Conservation (phyloP, 1,139 yeast species). For the Barnettozyma hawaiiensis region DNA sequence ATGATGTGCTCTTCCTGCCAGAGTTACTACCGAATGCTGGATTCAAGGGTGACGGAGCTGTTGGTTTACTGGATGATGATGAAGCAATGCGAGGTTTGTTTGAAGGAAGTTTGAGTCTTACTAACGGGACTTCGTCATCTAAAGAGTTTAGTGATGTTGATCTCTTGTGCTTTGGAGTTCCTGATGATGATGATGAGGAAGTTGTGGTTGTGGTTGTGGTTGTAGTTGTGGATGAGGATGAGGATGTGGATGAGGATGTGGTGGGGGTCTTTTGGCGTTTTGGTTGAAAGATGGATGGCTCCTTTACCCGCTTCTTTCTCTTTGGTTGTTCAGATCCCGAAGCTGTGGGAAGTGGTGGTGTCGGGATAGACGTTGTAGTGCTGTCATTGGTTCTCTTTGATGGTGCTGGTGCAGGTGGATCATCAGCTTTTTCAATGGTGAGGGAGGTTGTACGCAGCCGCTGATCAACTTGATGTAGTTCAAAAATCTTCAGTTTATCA, state of each 20-base stretch:
- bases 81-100: slow-evolving; percentile 2
- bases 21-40: not conserved
- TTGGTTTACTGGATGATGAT: slow-evolving; percentile 11
- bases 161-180: slow-evolving; percentile 5
- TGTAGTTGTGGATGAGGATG: too few species aligned
- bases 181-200: slow-evolving; percentile 10
- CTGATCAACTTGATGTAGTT: slow-evolving; percentile 15
- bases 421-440: slow-evolving; percentile 2
- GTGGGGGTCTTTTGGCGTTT: slow-evolving; percentile 20
- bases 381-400: not conserved
- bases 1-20: not conserved
- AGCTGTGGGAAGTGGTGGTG: slow-evolving; percentile 2
- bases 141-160: slow-evolving; percentile 5
- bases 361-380: not conserved
- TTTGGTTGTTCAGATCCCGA: not conserved
- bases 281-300: slow-evolving; percentile 24
- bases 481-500: slow-evolving; percentile 13
- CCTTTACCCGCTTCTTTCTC: slow-evolving; percentile 16
- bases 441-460: slow-evolving; percentile 10
- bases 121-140: slow-evolving; percentile 18
- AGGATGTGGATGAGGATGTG: slow-evolving; percentile 4
- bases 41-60: slow-evolving; percentile 11
- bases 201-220: slow-evolving; percentile 21
- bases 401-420: too few species aligned
- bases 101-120: slow-evolving; percentile 6